Base-by-base conservation (phyloP, 2,329 filamentous ascomycete species). In the Hysterium pulicare region DNA sequence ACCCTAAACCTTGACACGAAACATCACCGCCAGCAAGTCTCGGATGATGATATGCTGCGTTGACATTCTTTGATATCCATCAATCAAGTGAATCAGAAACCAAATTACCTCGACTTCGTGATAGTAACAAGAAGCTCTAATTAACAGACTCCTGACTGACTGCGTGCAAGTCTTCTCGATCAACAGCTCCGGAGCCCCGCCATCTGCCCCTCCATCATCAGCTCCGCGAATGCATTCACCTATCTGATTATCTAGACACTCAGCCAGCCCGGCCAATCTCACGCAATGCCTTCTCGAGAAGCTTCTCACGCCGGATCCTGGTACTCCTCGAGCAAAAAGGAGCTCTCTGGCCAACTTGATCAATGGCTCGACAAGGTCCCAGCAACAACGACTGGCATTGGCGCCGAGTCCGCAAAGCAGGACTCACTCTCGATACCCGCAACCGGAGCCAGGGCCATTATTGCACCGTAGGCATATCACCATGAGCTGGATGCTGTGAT, bases 301-400 rank as follows among this genome's bases (percentile, higher is more conserved):
- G 84, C 89, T 16, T 81, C 76, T 42, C 93, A 97, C 65, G 90
- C 91, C 17, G 87, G 87, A 30, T 85, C 82, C 15, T 98, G 93
- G 93, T 98, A 98, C 64, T 76, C 82, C 5, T 76, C 76, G 37
- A 75, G 82, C 45, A 70, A 76, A 5, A 61, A 65, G 2, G 66
- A 68, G n/a, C 79, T 97, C 38, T 78, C 78, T 3, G 57, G 62
- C 5, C 77, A 95, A 69, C 83, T 98, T 4, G 81, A 93, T 44
- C 67, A 69, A 38, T 95, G 82, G 77, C 76, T 97, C n/a, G 72
- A 71, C 28, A 71, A 78, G 28, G 90, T 95, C 6, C 85, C 87
- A 2, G 66, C 74, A 37, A 75, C 77, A 1, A 70, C 93, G 31
- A 74, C 84, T 23, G 82, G 77, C 33, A 73, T 83, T 44, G 79